Evolutionary conservation across 495 filamentous ascomycete species (phyloP).

Genomic region (Penicillium coffeae): DNA sequence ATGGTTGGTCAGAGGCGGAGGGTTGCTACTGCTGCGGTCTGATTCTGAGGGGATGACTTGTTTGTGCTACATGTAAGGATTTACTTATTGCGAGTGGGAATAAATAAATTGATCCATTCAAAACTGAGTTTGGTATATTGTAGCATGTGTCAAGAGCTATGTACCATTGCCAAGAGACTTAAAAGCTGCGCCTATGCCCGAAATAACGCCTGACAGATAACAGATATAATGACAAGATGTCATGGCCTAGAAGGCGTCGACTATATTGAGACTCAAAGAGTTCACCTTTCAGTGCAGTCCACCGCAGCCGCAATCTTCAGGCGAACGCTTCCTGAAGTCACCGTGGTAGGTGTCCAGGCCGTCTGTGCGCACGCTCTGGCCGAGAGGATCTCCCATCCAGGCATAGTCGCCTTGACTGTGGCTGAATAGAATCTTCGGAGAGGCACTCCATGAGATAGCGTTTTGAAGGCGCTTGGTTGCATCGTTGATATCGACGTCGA

Average conservation of each 20-base stretch:
- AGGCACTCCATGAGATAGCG: conserved; percentile 36
- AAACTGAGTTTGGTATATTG: background rate
- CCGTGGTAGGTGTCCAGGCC: conserved; percentile 48
- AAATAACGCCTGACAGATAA: background rate
- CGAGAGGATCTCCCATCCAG: conserved; percentile 46
- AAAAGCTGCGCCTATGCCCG: background rate
- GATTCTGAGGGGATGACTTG: too few species aligned
- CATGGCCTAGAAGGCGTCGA: background rate
- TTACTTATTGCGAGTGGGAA: too few species aligned
- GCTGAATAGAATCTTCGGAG: conserved; percentile 11
- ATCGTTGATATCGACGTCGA: conserved; percentile 70
- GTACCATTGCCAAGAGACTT: background rate
- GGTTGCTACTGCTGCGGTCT: too few species aligned
- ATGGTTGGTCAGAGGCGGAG: too few species aligned
- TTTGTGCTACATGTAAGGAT: too few species aligned
- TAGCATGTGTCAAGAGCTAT: background rate
- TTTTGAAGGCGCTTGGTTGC: conserved; percentile 70
- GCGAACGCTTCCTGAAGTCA: conserved; percentile 44
- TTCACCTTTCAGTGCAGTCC: conserved; percentile 21
- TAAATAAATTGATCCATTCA: too few species aligned
- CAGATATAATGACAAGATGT: background rate
- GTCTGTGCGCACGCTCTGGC: conserved; percentile 30
- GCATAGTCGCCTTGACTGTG: conserved; percentile 12
- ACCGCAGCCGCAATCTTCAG: conserved; percentile 41
- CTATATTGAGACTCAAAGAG: background rate